Base-by-base conservation (phyloP, 768 basidiomycete species). In the Trametes gibbosa region DNA sequence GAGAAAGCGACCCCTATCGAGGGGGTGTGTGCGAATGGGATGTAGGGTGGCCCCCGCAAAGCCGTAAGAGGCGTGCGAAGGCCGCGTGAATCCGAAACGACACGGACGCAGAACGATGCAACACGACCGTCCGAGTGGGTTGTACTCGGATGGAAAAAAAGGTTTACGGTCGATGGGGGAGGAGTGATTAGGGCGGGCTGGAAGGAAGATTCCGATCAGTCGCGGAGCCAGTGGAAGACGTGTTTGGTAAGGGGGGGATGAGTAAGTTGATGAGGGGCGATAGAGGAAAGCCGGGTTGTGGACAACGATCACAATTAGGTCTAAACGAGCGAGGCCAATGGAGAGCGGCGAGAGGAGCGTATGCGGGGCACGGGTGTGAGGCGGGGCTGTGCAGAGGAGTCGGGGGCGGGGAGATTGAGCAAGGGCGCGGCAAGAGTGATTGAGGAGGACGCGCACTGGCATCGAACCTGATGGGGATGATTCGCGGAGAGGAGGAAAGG, bases 241-340 rank as follows among this genome's bases (percentile, higher is more conserved):
- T 2, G 61, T 62, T 62, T 57, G 51, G 61, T 62, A 58, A 62
- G 47, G 21, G 51, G n/a, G 37, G 37, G n/a, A 53, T 54, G 49
- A 54, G 53, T 54, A 54, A 41, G 47, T 43, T 56, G 61, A 57
- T 47, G 43, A 34, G 27, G 34, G 46, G 54, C 41, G 27, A 46
- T 48, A 39, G 50, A 56, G 50, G 42, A 48, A 56, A 51, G 51
- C 58, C 46, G 51, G 40, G 37, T 58, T 27, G 48, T 32, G 24
- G 50, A 45, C 53, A 61, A 61, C 60, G 56, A 62, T 62, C 56
- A 62, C 59, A 62, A 62, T 62, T 57, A 57, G 41, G 56, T 53
- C 56, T 46, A 62, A 58, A 57, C 42, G 39, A 52, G 61, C 53
- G 40, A 40, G 47, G 56, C 27, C 50, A 53, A 41, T 40, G 32